Evolutionary conservation across 805 yeast species (phyloP), one percentile per base, ranked within the genome.

Genomic region (Wickerhamiella australiensis): DNA sequence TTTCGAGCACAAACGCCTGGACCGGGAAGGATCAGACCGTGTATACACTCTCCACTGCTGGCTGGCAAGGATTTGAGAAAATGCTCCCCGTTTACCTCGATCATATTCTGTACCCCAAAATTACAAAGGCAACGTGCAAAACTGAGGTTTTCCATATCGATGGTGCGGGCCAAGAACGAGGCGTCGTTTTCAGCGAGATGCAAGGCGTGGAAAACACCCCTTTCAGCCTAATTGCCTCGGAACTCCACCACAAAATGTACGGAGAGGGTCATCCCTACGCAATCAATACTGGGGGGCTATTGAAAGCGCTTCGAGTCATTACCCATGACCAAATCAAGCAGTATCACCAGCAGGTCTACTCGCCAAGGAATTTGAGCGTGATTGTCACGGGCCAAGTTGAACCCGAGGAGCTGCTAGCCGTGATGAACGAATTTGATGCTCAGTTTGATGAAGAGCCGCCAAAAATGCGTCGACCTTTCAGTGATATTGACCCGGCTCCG

Each of bases 161-260:
- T 63, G 95, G 94, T 1, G 74, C 77, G 7, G 95, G 84, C 27
- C 78, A 82, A 55, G 98, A 92, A 57, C 86, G 86, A 62, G 98
- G 98, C 57, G 98, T 92, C 26, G 97, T 92, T 2, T 92, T 83
- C 62, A 82, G 94, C 48, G 98, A 92, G 67, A 92, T 92, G 97
- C 96, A 85, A 61, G 96, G 87, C 23, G 79, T 83, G 50, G 95
- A 87, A 64, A 77, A 77, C 58, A 84, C 82, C 54, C 75, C 88
- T 13, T 79, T 80, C 77, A 75, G 72, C 56, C 68, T 83, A 54
- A 77, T 77, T 47, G 56, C 59, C 3, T 53, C 49, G n/a, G 54
- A 53, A 42, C 41, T 52, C 12, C 61, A 65, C 45, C 58, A 60
- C 50, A 50, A 60, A 22, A 51, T 68, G 27, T 68, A 59, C 51